Evolutionary conservation across 495 filamentous ascomycete genomes (phyloP).

Genomic region (Penicillium lagena): DNA sequence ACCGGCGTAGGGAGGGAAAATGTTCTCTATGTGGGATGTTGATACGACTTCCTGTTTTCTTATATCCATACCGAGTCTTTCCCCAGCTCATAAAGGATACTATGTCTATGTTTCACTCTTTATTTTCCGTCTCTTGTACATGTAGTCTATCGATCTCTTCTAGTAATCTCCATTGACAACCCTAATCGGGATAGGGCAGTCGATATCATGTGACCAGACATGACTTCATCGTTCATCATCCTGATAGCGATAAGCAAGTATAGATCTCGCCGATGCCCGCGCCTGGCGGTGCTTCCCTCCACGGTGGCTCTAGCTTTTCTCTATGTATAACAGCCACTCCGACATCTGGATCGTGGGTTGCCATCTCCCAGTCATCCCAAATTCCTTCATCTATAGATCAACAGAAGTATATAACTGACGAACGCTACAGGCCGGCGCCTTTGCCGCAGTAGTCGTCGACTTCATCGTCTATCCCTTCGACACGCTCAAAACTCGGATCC

Average conservation of each 20-base stretch:
- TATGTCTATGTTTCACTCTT: slow-evolving; percentile 5
- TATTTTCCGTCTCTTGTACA: neutral
- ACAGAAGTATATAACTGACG: neutral
- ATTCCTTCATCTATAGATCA: slow-evolving; percentile 2
- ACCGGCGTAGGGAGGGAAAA: slow-evolving; percentile 48
- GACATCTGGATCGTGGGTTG: slow-evolving; percentile 45
- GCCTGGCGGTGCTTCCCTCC: neutral
- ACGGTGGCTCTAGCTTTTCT: neutral
- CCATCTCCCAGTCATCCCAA: neutral
- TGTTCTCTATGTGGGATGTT: slow-evolving; percentile 41
- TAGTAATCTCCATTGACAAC: neutral
- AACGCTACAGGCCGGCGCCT: slow-evolving; percentile 62
- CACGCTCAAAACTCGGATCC: slow-evolving; percentile 79
- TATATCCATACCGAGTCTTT: slow-evolving; percentile 23
- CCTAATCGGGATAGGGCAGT: slow-evolving; percentile 13
- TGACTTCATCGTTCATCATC: slow-evolving; percentile 9
- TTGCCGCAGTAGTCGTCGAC: slow-evolving; percentile 75
- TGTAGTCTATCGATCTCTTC: neutral
- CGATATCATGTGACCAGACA: slow-evolving; percentile 7
- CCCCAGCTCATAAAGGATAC: slow-evolving; percentile 17
- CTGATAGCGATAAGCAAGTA: slow-evolving; percentile 3
- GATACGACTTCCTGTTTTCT: slow-evolving; percentile 36
- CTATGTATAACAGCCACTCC: slow-evolving; percentile 42
- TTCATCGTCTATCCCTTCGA: slow-evolving; percentile 78
- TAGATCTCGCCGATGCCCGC: neutral